A percentile compares a stretch with the other conserved stretches of the same genome.
Evolutionary conservation across 2,329 filamentous ascomycete genomes (phyloP).

Genomic region (Apiospora phragmitis): DNA sequence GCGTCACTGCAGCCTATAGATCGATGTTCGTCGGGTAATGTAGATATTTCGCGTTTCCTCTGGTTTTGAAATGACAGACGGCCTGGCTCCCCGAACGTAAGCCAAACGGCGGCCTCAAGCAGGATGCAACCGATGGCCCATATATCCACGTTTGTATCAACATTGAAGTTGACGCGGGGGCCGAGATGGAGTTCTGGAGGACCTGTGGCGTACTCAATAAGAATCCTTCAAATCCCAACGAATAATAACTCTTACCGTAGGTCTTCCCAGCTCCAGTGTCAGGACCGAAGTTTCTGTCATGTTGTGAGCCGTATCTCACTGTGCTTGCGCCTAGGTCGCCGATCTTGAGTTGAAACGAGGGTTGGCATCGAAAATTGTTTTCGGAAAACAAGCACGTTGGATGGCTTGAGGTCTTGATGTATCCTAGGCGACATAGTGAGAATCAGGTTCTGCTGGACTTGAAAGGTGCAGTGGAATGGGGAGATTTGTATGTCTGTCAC

Average conservation of each 20-base stretch:
- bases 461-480: too few relatives aligned
- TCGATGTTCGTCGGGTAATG: neutral
- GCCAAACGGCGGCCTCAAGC: neutral
- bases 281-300: neutral
- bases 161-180: neutral
- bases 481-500: neutral
- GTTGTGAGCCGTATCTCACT: neutral
- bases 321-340: neutral
- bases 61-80: neutral
- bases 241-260: neutral
- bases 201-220: neutral
- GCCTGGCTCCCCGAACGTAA: neutral
- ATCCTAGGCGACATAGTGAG: neutral
- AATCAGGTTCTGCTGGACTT: too few relatives aligned
- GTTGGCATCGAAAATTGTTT: neutral
- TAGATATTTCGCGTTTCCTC: neutral
- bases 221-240: neutral
- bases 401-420: neutral
- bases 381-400: neutral
- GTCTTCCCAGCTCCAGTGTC: neutral
- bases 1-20: neutral
- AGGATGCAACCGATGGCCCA: neutral
- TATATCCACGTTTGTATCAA: neutral
- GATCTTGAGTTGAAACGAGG: neutral
- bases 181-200: neutral